Conservation (phyloP, 371 early-diverging fungal genomes). For the Haplosporangium sp. region DNA sequence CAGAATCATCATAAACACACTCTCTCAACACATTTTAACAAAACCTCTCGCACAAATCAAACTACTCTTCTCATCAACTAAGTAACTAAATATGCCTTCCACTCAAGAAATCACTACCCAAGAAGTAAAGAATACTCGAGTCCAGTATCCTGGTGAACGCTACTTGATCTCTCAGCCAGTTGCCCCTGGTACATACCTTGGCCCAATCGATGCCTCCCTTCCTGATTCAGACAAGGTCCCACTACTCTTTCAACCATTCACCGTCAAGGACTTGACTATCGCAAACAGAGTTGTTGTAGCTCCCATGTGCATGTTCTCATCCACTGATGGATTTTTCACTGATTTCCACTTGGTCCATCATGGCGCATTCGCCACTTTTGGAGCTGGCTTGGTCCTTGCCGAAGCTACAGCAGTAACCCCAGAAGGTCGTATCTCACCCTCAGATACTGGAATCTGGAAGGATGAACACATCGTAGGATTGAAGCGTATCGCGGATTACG, state of each 20-base stretch:
- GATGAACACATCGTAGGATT: conserved; percentile 79
- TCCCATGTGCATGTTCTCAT: conserved; percentile 80
- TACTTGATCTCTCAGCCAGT: conserved; percentile 11
- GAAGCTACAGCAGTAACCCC: conserved; percentile 83
- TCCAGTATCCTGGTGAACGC: conserved; percentile 3
- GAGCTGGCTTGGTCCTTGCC: conserved; percentile 79
- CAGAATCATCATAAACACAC: no score
- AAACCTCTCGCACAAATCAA: no score
- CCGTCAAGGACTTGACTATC: conserved; percentile 65
- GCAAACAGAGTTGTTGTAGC: conserved; percentile 83
- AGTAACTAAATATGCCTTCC: no score
- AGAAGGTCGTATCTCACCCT: conserved; percentile 76
- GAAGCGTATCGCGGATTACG: conserved; percentile 75
- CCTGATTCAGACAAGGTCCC: conserved; percentile 27
- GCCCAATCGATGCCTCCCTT: conserved; percentile 15
- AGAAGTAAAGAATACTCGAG: neutral
- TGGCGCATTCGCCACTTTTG: conserved; percentile 77
- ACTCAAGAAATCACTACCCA: no score
- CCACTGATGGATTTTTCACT: conserved; percentile 64
- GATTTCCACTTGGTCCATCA: conserved; percentile 79
- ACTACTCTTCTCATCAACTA: no score
- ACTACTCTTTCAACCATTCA: conserved; percentile 74
- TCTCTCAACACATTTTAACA: no score
- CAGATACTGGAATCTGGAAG: conserved; percentile 83
- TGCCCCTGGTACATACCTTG: conserved; percentile 12